These are phyloP conservation scores for Lipomyces starkeyi DNA, from an alignment of 805 yeast genomes.

Conservation along the genomic window DNA sequence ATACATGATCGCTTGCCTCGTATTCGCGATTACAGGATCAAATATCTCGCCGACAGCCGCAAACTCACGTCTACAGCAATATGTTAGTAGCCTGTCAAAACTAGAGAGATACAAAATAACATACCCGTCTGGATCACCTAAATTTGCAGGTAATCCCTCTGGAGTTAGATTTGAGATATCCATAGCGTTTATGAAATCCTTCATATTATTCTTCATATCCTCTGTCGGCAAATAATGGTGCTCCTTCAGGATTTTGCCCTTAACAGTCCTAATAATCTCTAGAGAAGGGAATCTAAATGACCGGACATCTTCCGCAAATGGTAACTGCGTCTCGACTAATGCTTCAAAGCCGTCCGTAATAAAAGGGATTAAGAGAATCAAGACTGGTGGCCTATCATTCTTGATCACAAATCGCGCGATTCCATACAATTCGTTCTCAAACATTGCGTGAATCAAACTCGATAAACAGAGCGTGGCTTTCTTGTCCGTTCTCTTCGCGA, in stretches of 20 bases:
- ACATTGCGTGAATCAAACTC: slow-evolving; percentile 60
- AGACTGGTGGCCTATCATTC: slow-evolving; percentile 50
- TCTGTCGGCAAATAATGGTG: slow-evolving; percentile 47
- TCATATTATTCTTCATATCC: slow-evolving; percentile 54
- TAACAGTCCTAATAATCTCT: slow-evolving; percentile 46
- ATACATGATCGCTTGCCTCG: slow-evolving; percentile 39
- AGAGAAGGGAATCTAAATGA: slow-evolving; percentile 57
- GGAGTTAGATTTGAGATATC: slow-evolving; percentile 47
- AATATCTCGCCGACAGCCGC: slow-evolving; percentile 42
- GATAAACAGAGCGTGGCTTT: slow-evolving; percentile 53
- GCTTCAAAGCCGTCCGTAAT: slow-evolving; percentile 14
- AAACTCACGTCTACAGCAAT: slow-evolving; percentile 28
- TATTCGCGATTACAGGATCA: slow-evolving; percentile 42
- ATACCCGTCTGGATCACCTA: slow-evolving; percentile 40
- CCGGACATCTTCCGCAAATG: slow-evolving; percentile 74
- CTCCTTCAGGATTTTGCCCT: slow-evolving; percentile 44
- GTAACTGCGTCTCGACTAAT: slow-evolving; percentile 60
- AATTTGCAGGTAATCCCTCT: slow-evolving; percentile 31
- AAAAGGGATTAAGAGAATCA: slow-evolving; percentile 46
- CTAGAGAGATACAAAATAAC: slow-evolving; percentile 6
- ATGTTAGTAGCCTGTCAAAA: slow-evolving; percentile 29
- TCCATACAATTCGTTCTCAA: slow-evolving; percentile 55
- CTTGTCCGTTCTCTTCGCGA: slow-evolving; percentile 50
- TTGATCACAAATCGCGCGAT: slow-evolving; percentile 69
- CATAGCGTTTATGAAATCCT: slow-evolving; percentile 52